A percentile compares a stretch with the other conserved stretches of the same genome.
Evolutionary conservation across 2,329 filamentous ascomycete species (phyloP).

Genomic region (Aspergillaceae sp.): DNA sequence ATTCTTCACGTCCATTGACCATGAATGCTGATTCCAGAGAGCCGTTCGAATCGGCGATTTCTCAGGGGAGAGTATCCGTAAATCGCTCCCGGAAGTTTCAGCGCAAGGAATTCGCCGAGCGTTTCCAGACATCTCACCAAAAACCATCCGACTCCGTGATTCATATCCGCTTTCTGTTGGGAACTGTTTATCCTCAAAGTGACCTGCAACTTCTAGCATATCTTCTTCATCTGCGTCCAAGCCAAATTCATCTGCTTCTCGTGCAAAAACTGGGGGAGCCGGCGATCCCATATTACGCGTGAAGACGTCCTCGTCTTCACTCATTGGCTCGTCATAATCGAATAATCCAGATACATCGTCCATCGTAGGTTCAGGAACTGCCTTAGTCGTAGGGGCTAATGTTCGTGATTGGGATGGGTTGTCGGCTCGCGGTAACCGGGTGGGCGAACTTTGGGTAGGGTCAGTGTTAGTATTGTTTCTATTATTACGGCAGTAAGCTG

Average conservation of each 20-base stretch:
- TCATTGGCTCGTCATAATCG: conserved; percentile 15
- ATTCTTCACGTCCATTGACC: conserved; percentile 76
- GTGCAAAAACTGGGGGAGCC: conserved; percentile 3
- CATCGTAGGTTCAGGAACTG: conserved; percentile 2
- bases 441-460: neutral
- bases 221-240: conserved; percentile 38
- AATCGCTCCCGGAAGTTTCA: conserved; percentile 34
- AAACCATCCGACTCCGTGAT: conserved; percentile 24
- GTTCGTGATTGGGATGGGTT: conserved; percentile 2
- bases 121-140: conserved; percentile 37
- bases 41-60: conserved; percentile 25
- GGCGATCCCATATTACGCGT: conserved; percentile 37
- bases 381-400: conserved; percentile 1
- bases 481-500: neutral
- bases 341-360: conserved; percentile 3
- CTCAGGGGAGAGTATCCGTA: conserved; percentile 20
- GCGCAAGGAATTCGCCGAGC: conserved; percentile 28
- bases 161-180: conserved; percentile 6
- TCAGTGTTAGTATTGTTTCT: neutral
- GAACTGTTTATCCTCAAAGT: conserved; percentile 23
- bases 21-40: conserved; percentile 56
- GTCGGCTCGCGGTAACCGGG: neutral
- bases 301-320: conserved; percentile 21
- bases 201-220: conserved; percentile 36
- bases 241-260: conserved; percentile 33